A percentile compares a stretch with the other conserved stretches of the same genome.
Evolutionary conservation across 768 basidiomycete genomes (phyloP).

Genomic region (Galerina marginata): DNA sequence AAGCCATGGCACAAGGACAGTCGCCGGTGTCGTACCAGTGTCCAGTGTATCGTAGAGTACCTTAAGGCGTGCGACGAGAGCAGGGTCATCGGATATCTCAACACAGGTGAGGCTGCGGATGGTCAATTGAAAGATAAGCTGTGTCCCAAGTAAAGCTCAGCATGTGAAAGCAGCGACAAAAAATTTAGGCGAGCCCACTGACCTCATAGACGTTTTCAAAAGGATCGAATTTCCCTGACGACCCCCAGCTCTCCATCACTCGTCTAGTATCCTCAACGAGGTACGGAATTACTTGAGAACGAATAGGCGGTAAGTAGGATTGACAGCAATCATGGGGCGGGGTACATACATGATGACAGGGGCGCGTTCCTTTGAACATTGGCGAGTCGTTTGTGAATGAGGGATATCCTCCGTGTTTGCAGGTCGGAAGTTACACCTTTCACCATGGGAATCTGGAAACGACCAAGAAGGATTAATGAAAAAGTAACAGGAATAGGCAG

Average conservation of each 20-base stretch:
- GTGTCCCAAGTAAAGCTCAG: conserved; percentile 11
- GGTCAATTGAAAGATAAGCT: conserved; percentile 78
- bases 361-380: conserved; percentile 66
- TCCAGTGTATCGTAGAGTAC: conserved; percentile 72
- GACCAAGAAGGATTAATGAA: conserved; percentile 23
- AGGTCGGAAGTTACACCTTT: conserved; percentile 77
- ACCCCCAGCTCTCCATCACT: conserved; percentile 69
- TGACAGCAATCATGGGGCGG: conserved; percentile 1
- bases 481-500: conserved; percentile 16
- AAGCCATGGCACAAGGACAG: conserved; percentile 78
- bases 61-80: conserved; percentile 64
- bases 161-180: conserved; percentile 10
- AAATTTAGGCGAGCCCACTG: conserved; percentile 25
- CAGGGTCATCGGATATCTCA: conserved; percentile 73
- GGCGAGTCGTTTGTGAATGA: conserved; percentile 75
- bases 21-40: conserved; percentile 71
- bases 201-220: conserved; percentile 76
- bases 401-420: conserved; percentile 60
- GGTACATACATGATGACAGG: conserved; percentile 60
- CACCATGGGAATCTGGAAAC: conserved; percentile 71
- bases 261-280: conserved; percentile 69
- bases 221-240: conserved; percentile 69
- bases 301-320: background rate
- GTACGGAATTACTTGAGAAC: conserved; percentile 59
- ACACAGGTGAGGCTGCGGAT: conserved; percentile 68